A percentile compares a stretch with the other conserved stretches of the same genome.
These are phyloP conservation scores for Aspergillus sp. DNA, from an alignment of 2,329 filamentous ascomycete genomes.

Conservation along the genomic window DNA sequence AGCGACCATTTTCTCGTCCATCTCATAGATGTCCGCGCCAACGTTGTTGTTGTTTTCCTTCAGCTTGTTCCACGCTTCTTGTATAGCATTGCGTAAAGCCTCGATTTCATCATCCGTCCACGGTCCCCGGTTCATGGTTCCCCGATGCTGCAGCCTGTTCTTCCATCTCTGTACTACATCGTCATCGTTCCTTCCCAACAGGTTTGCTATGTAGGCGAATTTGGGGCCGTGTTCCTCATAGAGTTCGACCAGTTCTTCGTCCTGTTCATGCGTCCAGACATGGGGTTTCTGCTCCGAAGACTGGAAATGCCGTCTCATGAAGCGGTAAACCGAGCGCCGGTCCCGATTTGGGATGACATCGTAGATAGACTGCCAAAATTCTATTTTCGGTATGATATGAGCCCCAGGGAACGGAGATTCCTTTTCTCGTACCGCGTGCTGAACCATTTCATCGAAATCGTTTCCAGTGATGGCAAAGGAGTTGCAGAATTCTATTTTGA, in stretches of 20 bases:
- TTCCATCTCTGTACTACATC: slow-evolving; percentile 46
- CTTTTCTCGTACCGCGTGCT: slow-evolving; percentile 31
- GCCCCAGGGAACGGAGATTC: slow-evolving; percentile 24
- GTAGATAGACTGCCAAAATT: slow-evolving; percentile 40
- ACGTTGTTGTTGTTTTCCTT: slow-evolving; percentile 18
- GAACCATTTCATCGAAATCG: slow-evolving; percentile 34
- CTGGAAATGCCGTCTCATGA: slow-evolving; percentile 45
- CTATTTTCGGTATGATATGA: slow-evolving; percentile 24
- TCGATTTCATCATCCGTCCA: slow-evolving; percentile 38
- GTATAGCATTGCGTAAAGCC: slow-evolving; percentile 28
- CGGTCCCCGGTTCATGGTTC: slow-evolving; percentile 33
- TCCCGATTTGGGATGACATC: slow-evolving; percentile 37
- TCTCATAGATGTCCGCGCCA: slow-evolving; percentile 38
- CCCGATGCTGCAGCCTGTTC: slow-evolving; percentile 40
- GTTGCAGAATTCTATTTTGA: slow-evolving; percentile 37
- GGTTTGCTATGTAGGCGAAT: slow-evolving; percentile 37
- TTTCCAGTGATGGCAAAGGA: slow-evolving; percentile 18
- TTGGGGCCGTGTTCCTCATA: slow-evolving; percentile 33
- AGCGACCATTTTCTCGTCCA: slow-evolving; percentile 31
- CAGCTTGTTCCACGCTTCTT: slow-evolving; percentile 22
- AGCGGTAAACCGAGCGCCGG: slow-evolving; percentile 39
- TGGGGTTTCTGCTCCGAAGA: slow-evolving; percentile 36
- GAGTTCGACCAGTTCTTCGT: slow-evolving; percentile 39
- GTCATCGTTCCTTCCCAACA: slow-evolving; percentile 40
- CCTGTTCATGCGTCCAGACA: slow-evolving; percentile 42